These are phyloP conservation scores for Scheffersomyces parashehatae DNA, from an alignment of 1,139 yeast genomes.

Conservation along the genomic window DNA sequence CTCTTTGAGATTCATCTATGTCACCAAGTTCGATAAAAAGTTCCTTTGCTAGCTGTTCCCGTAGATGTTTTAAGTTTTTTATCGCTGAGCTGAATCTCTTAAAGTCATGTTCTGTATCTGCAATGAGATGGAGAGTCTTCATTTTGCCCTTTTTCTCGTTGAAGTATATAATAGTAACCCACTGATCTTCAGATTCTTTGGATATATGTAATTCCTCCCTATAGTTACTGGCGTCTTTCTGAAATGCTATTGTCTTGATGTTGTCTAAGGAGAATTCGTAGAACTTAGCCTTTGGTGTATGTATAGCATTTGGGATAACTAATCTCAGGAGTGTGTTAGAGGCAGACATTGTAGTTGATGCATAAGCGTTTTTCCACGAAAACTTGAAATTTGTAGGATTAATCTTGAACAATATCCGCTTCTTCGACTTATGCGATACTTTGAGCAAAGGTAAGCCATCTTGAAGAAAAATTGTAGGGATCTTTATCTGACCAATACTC, in stretches of 20 bases:
- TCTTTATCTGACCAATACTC: slow-evolving; percentile 14
- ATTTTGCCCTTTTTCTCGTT: slow-evolving; percentile 57
- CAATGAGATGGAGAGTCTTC: slow-evolving; percentile 70
- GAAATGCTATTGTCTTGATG: slow-evolving; percentile 66
- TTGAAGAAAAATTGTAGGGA: slow-evolving; percentile 31
- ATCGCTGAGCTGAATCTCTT: slow-evolving; percentile 55
- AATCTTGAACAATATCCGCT: slow-evolving; percentile 41
- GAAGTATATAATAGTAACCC: slow-evolving; percentile 81
- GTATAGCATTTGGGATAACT: slow-evolving; percentile 31
- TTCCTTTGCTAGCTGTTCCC: slow-evolving; percentile 33
- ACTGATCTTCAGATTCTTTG: slow-evolving; percentile 59
- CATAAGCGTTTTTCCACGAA: slow-evolving; percentile 43
- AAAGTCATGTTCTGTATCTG: slow-evolving; percentile 63
- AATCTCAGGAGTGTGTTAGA: slow-evolving; percentile 15
- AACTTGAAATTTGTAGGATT: slow-evolving; percentile 38
- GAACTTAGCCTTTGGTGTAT: slow-evolving; percentile 24
- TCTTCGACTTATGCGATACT: slow-evolving; percentile 68
- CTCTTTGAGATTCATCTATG: slow-evolving; percentile 24
- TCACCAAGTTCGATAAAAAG: slow-evolving; percentile 32
- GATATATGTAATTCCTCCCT: slow-evolving; percentile 81
- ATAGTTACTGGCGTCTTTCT: slow-evolving; percentile 74
- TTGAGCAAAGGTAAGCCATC: slow-evolving; percentile 56
- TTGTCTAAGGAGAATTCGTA: slow-evolving; percentile 66
- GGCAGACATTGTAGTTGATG: slow-evolving; percentile 13
- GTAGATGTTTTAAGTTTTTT: slow-evolving; percentile 51